Evolutionary conservation across 1,284 basidiomycete species (phyloP).

Genomic region (Ceratobasidium sp.): DNA sequence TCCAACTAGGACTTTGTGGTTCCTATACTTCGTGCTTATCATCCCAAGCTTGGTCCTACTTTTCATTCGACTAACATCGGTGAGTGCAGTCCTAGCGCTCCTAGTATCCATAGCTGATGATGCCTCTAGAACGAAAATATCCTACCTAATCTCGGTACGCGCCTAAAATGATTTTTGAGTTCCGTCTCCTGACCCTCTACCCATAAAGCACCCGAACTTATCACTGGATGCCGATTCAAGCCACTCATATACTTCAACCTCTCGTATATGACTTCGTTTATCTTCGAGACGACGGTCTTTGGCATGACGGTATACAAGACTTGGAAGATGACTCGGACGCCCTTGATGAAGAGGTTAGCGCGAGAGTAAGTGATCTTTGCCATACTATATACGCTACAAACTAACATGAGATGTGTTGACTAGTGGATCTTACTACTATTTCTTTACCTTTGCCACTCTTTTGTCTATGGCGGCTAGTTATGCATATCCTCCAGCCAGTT

Average conservation of each 20-base stretch:
- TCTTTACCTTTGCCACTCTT: background rate
- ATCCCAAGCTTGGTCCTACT: slow-evolving; percentile 7
- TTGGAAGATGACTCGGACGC: slow-evolving; percentile 2
- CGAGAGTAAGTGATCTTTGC: background rate
- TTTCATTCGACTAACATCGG: background rate
- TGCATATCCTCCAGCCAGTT: background rate
- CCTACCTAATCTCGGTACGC: background rate
- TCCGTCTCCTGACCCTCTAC: background rate
- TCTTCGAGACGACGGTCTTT: slow-evolving; percentile 3
- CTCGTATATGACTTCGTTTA: background rate
- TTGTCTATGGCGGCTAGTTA: background rate
- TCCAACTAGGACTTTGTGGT: background rate
- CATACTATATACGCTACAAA: background rate
- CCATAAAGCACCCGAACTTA: background rate
- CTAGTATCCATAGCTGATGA: background rate
- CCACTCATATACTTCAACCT: slow-evolving; percentile 10
- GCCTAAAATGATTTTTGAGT: background rate
- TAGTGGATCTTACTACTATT: background rate
- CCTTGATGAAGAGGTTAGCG: slow-evolving; percentile 5
- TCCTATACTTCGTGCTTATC: background rate
- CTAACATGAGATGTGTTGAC: background rate
- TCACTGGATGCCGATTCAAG: slow-evolving; percentile 9
- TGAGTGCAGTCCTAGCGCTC: background rate
- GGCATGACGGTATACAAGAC: slow-evolving; percentile 9
- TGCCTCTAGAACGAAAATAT: background rate